A percentile compares a stretch with the other conserved stretches of the same genome.
phyloP scores from a whole-genome alignment of 345 rosid genomes.

The Eucalyptus globulus region DNA sequence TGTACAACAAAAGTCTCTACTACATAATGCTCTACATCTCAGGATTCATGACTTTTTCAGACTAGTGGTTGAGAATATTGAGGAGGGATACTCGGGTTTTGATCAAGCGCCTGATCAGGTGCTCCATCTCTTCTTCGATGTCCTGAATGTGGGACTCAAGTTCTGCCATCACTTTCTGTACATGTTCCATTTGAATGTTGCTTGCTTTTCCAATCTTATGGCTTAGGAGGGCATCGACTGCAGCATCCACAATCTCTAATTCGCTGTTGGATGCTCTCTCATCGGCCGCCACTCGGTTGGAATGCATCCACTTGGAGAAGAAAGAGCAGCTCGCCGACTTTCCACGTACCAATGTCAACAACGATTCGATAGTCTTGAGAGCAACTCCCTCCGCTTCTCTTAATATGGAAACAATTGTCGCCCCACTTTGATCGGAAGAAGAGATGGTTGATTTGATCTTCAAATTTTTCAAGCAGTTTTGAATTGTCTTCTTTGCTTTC shows the following conservation, averaged over 20 bases:
- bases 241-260: conserved; percentile 5
- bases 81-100: conserved; percentile 38
- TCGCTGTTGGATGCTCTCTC: background rate
- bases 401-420: background rate
- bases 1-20: background rate
- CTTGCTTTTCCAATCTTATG: background rate
- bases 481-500: conserved; percentile 2
- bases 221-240: background rate
- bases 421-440: background rate
- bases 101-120: conserved; percentile 19
- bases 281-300: background rate
- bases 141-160: conserved; percentile 28
- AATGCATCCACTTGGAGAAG: background rate
- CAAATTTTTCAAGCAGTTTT: conserved; percentile 5
- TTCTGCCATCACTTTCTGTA: conserved; percentile 9
- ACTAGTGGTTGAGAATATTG: conserved; percentile 8
- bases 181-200: background rate
- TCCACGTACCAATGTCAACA: background rate
- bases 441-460: background rate
- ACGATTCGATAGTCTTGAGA: background rate
- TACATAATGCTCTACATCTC: background rate
- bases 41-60: background rate
- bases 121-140: conserved; percentile 26
- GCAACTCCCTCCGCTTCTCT: background rate
- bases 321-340: background rate